Conservation (phyloP, 2,329 filamentous ascomycete genomes). For the Drechslerella stenobrocha region DNA sequence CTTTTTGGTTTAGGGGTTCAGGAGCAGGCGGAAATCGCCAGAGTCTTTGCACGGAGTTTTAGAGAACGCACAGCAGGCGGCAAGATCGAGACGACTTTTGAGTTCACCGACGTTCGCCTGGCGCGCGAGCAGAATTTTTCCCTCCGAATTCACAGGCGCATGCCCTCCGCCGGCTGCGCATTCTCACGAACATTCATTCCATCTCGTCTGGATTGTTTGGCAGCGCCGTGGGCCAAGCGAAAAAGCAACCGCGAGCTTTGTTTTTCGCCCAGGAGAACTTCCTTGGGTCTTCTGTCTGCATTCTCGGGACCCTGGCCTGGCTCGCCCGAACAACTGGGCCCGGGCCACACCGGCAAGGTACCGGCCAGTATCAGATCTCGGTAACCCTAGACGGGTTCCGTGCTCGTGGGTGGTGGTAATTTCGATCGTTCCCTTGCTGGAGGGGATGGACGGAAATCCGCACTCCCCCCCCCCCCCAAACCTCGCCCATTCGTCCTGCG, state of each 20-base stretch:
- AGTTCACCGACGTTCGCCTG: slow-evolving; percentile 11
- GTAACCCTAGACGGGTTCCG: slow-evolving; percentile 43
- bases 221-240: background rate
- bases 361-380: slow-evolving; percentile 38
- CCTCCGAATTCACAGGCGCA: background rate
- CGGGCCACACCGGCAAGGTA: slow-evolving; percentile 30
- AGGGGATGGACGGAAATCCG: background rate
- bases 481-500: slow-evolving; percentile 16
- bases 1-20: background rate
- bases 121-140: slow-evolving; percentile 1
- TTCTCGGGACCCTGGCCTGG: slow-evolving; percentile 35
- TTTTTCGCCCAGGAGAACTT: slow-evolving; percentile 35
- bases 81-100: slow-evolving; percentile 2
- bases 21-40: slow-evolving; percentile 13
- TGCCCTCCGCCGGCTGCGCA: background rate
- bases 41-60: slow-evolving; percentile 14
- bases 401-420: slow-evolving; percentile 44
- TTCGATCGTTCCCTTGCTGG: slow-evolving; percentile 10
- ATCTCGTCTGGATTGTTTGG: background rate
- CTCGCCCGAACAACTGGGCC: slow-evolving; percentile 47
- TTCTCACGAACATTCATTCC: background rate
- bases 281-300: slow-evolving; percentile 22
- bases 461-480: background rate
- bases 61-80: slow-evolving; percentile 11
- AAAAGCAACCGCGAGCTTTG: background rate